Base-by-base conservation (phyloP, 495 filamentous ascomycete genomes). In the Rhizodiscina lignyota region DNA sequence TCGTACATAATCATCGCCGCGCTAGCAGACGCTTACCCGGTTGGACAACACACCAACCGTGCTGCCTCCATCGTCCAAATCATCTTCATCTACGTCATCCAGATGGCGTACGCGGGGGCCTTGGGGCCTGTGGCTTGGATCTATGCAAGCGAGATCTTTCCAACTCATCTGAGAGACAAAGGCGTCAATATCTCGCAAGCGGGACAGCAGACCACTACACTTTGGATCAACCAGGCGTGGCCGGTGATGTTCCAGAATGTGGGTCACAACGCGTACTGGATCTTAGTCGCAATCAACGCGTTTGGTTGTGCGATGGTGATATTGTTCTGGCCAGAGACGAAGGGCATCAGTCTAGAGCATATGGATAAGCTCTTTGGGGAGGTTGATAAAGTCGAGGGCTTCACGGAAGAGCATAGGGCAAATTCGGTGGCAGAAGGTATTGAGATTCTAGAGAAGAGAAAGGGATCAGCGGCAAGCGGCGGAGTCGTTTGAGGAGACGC, bases 281-380 rank as follows among this genome's bases (percentile, higher is more conserved):
- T 27, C 8, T 27, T 27, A 13, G 8, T 27, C 24, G 13, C 8
- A 8, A 8, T 27, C 8, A 27, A 27, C 24, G 24, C 13, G 8
- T 8, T 13, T 27, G 24, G 8, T 27, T 8, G 8, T 8, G 24
- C 13, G 24, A 27, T 8, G 6, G 18, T 15, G 15, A 37, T 34
- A 6, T 11, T 15, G 5, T 15, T 28, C 12, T 8, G 39, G 5
- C 40, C 40, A 10, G 30, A 43, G 41, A 43, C 41, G 5, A 43
- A 43, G 19, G 30, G 24, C 2, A 10, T 43, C 12, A 23, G 37
- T 13, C 20, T 43, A 5, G 41, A 43, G 37, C 21, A 35, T 17
- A 40, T 43, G 32, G 40, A 27, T 6, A 41, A 38, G 32, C 39
- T 48, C 13, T 51, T 51, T 26, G 48, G 48, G 11, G 48, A 51